Evolutionary conservation across 228 moss, liverwort and hornwort species (phyloP), one percentile per base, ranked within the genome.

Genomic region (Sphagnum fallax): DNA sequence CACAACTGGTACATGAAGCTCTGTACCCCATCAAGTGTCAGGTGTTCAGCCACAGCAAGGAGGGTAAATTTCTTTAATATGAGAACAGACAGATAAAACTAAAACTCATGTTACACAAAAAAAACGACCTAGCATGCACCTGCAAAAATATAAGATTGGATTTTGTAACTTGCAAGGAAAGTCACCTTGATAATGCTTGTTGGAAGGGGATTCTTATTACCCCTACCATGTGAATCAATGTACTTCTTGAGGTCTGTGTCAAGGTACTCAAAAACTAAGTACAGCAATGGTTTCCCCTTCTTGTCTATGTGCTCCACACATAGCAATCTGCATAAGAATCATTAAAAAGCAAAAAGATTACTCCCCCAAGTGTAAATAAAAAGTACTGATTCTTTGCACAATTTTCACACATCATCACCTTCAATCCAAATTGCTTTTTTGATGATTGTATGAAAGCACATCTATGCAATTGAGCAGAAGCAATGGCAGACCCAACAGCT

Each of bases 1-100:
- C 90, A 86, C 69, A 92, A 66, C 74, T 92, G 92, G 73, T 88
- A 92, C 90, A 92, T 84, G 63, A 92, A 90, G 71, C 88, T 90
- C 92, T 91, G 81, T 67, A 77, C 63, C 16, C 65, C 32, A 32
- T 32, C 32, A 32, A 32, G 32, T 32, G 32, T 32, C 32, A 32
- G 32, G 32, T 32, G 32, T 32, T 32, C 32, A 32, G 32, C 32
- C 32, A 32, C 32, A 32, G 2, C 32, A 32, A 32, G 32, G 32
- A 32, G 3, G 32, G 32, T 3, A 32, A 32, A 2, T 32, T 32
- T 32, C 32, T 32, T 32, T 32, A 32, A 32, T 32, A 32, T 32
- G 32, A 32, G 32, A 3, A 32, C 32, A 32, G 32, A 32, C 32
- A 32, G 32, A 32, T 32, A 32, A 32, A 32, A 32, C 32, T 32